Percentiles rank a stretch among this genome's conserved stretches.
Conservation (phyloP, 2,329 filamentous ascomycete species). For the Xylaria multiplex region DNA sequence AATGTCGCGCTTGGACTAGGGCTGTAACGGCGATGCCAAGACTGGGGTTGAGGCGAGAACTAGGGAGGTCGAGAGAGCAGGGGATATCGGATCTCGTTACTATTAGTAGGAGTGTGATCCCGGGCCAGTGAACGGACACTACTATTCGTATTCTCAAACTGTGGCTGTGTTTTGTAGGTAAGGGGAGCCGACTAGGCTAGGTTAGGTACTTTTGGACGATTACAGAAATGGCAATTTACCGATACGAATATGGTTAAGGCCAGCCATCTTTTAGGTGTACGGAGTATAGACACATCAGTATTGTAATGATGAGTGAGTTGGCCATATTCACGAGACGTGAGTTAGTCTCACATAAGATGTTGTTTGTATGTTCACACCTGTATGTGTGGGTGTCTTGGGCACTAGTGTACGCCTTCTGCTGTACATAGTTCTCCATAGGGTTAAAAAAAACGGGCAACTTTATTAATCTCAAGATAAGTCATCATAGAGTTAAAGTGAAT, state of each 20-base stretch:
- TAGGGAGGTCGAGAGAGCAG: conserved; percentile 8
- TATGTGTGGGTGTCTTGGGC: neutral
- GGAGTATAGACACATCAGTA: no score
- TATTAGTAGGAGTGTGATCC: neutral
- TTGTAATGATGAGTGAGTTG: no score
- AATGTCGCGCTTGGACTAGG: neutral
- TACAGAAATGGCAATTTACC: conserved; percentile 15
- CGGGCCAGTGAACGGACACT: no score
- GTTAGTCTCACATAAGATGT: no score
- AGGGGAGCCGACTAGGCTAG: no score
- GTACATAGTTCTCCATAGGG: no score
- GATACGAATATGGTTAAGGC: neutral
- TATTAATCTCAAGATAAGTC: no score
- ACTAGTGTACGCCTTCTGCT: no score
- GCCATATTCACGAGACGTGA: no score
- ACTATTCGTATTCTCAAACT: conserved; percentile 26
- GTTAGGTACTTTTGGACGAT: neutral
- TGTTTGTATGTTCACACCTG: neutral
- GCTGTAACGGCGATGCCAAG: conserved; percentile 32
- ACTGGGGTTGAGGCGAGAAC: conserved; percentile 25
- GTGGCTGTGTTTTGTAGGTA: conserved; percentile 15
- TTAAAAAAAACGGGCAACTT: no score
- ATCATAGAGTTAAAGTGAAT: no score
- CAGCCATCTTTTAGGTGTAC: no score
- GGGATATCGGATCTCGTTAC: conserved; percentile 5